phyloP scores from a whole-genome alignment of 1,284 basidiomycete genomes.

The Xerocomus minutiporus region DNA sequence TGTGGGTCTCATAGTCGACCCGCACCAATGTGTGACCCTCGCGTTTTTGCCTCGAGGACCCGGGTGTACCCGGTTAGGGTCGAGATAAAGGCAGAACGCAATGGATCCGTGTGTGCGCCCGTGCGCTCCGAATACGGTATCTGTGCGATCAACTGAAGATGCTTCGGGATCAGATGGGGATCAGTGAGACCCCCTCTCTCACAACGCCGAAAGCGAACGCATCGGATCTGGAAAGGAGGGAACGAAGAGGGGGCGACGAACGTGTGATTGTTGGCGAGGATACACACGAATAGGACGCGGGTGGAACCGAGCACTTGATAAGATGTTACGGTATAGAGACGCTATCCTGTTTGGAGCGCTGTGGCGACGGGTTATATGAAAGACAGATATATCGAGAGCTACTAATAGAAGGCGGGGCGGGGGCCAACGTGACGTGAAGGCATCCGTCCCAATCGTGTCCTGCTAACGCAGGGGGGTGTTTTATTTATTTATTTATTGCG shows the following conservation, averaged over 20 bases:
- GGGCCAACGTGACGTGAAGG: neutral
- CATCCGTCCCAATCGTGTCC: neutral
- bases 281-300: neutral
- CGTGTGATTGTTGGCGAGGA: neutral
- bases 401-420: neutral
- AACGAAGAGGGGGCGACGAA: neutral
- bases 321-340: neutral
- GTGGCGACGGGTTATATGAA: neutral
- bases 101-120: too few relatives aligned
- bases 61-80: too few relatives aligned
- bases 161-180: too few relatives aligned
- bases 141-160: too few relatives aligned
- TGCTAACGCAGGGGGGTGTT: neutral
- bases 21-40: neutral
- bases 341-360: neutral
- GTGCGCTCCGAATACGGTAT: too few relatives aligned
- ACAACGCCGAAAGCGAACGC: neutral
- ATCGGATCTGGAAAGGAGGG: neutral
- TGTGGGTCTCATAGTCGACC: neutral
- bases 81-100: too few relatives aligned
- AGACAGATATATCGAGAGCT: neutral
- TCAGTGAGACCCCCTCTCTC: too few relatives aligned
- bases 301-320: neutral
- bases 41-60: too few relatives aligned
- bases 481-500: neutral